Evolutionary conservation across 83 land plant species (phyloP).

Genomic region (Picea abies): DNA sequence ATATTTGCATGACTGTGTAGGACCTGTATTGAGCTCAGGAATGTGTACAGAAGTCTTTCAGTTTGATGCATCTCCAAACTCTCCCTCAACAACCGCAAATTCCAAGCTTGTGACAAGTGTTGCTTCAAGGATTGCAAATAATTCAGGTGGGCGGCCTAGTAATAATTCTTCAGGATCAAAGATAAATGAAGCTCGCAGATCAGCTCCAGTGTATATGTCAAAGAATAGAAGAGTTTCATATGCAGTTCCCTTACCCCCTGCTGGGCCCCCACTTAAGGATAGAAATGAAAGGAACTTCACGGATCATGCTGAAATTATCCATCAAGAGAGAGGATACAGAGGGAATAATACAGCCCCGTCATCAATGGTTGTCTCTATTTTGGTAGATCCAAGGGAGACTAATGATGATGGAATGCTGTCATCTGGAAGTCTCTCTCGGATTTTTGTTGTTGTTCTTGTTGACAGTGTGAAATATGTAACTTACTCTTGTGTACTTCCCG

Average conservation of each 20-base stretch:
- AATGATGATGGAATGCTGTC: slow-evolving; percentile 53
- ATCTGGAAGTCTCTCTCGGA: slow-evolving; percentile 68
- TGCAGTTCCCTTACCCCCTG: slow-evolving; percentile 35
- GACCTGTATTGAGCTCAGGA: slow-evolving; percentile 85
- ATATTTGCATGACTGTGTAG: slow-evolving; percentile 27
- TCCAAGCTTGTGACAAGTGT: slow-evolving; percentile 31
- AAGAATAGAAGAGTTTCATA: slow-evolving; percentile 24
- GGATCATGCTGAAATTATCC: slow-evolving; percentile 17
- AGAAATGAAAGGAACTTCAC: slow-evolving; percentile 11
- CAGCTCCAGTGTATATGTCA: not conserved
- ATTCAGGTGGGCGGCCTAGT: slow-evolving; percentile 10
- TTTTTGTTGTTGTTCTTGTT: slow-evolving; percentile 90
- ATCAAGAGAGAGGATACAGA: slow-evolving; percentile 33
- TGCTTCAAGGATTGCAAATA: slow-evolving; percentile 29
- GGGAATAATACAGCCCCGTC: slow-evolving; percentile 42
- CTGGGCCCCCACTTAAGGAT: not conserved
- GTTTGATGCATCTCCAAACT: slow-evolving; percentile 68
- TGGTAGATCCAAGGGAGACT: slow-evolving; percentile 75
- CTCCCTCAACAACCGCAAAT: slow-evolving; percentile 34
- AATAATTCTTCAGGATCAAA: slow-evolving; percentile 13
- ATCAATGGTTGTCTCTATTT: slow-evolving; percentile 83
- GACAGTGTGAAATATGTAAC: slow-evolving; percentile 96
- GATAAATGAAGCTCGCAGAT: slow-evolving; percentile 5
- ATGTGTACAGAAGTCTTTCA: slow-evolving; percentile 96
- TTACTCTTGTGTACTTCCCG: slow-evolving; percentile 91